phyloP scores from a whole-genome alignment of 306 rosid species.

The Rosa chinensis region DNA sequence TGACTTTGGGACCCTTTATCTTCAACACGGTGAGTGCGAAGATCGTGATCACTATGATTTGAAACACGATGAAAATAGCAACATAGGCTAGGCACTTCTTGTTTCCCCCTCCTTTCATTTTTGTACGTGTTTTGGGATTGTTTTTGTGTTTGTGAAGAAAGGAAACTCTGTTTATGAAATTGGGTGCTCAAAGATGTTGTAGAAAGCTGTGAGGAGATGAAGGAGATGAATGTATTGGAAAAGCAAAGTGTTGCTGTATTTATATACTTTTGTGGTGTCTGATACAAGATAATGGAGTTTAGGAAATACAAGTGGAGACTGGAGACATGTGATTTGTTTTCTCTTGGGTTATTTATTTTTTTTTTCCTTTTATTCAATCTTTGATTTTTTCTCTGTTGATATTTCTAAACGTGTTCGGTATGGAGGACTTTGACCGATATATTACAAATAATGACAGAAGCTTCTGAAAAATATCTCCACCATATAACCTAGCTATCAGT shows the following conservation, averaged over 20 bases:
- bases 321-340: neutral
- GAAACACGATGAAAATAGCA: constrained; percentile 39
- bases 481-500: neutral
- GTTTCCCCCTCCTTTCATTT: constrained; percentile 19
- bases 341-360: neutral
- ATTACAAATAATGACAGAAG: neutral
- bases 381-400: neutral
- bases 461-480: constrained; percentile 3
- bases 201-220: neutral
- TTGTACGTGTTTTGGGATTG: neutral
- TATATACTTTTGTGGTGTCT: neutral
- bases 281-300: neutral
- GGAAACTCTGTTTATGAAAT: neutral
- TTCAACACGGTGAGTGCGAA: constrained; percentile 49
- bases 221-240: constrained; percentile 3
- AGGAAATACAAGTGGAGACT: neutral
- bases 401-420: constrained; percentile 5
- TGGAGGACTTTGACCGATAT: constrained; percentile 8
- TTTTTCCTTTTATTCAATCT: neutral
- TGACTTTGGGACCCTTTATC: constrained; percentile 41
- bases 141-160: neutral
- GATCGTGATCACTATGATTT: constrained; percentile 31
- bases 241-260: neutral
- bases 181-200: neutral
- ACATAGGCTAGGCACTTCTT: constrained; percentile 41